A percentile compares a stretch with the other conserved stretches of the same genome.
phyloP scores from a whole-genome alignment of 129 eudicot genomes.

The Solidago caesia region DNA sequence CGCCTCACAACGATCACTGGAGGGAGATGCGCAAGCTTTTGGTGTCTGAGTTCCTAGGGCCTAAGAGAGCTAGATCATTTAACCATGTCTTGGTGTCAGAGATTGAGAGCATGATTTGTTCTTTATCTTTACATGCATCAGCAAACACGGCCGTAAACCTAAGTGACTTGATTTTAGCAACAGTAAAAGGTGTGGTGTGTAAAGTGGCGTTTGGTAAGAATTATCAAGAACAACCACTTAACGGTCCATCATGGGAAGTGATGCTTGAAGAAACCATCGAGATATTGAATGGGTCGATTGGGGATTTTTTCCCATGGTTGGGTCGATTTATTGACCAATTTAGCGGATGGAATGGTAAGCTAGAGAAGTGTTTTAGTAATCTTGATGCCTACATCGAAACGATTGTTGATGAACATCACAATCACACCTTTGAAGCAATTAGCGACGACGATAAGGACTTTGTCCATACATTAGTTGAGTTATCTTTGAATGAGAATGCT shows the following conservation, averaged over 20 bases:
- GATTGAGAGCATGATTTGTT: slow-evolving; percentile 2
- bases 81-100: slow-evolving; percentile 5
- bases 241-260: slow-evolving; percentile 19
- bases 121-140: neutral
- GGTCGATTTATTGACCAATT: slow-evolving; percentile 7
- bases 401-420: slow-evolving; percentile 7
- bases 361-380: slow-evolving; percentile 1
- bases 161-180: neutral
- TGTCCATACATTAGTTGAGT: slow-evolving; percentile 10
- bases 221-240: slow-evolving; percentile 10
- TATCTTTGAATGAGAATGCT: neutral
- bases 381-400: slow-evolving; percentile 22
- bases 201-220: slow-evolving; percentile 25
- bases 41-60: slow-evolving; percentile 24
- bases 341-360: slow-evolving; percentile 15
- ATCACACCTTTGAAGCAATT: neutral
- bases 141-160: neutral
- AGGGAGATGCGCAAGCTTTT: slow-evolving; percentile 29
- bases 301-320: slow-evolving; percentile 30
- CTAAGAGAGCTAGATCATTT: slow-evolving; percentile 11
- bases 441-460: slow-evolving; percentile 16
- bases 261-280: neutral
- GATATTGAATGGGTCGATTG: slow-evolving; percentile 9
- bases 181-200: slow-evolving; percentile 1
- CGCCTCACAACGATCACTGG: slow-evolving; percentile 19